Evolutionary conservation across 2,329 filamentous ascomycete species (phyloP).

Genomic region (Claviceps pazoutovae): DNA sequence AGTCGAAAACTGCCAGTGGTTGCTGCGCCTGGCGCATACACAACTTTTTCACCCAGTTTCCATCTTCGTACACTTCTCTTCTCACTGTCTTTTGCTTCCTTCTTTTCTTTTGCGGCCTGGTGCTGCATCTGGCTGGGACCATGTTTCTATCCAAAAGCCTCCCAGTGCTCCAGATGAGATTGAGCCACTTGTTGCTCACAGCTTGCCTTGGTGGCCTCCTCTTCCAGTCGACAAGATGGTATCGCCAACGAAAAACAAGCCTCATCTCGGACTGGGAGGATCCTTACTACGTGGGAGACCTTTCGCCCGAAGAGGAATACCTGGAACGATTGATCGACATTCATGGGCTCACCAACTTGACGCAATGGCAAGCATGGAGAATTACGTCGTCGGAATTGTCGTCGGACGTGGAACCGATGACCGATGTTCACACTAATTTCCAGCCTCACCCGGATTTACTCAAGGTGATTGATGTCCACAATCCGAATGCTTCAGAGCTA

Average conservation of each 20-base stretch:
- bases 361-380: constrained; percentile 21
- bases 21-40: neutral
- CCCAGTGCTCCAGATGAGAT: constrained; percentile 11
- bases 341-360: constrained; percentile 17
- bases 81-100: neutral
- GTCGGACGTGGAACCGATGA: constrained; percentile 15
- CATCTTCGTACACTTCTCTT: neutral
- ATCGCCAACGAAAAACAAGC: constrained; percentile 3
- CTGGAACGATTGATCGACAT: constrained; percentile 15
- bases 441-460: constrained; percentile 13
- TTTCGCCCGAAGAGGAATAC: constrained; percentile 20
- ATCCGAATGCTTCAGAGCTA: constrained; percentile 13
- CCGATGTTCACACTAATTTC: constrained; percentile 18
- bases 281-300: constrained; percentile 6
- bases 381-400: constrained; percentile 16
- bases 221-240: constrained; percentile 10
- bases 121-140: constrained; percentile 6
- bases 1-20: neutral
- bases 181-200: constrained; percentile 11
- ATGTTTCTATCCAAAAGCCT: constrained; percentile 16
- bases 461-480: constrained; percentile 14
- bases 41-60: neutral
- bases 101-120: constrained; percentile 2
- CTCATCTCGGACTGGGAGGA: constrained; percentile 7
- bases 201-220: constrained; percentile 15